Evolutionary conservation across 2,329 filamentous ascomycete species (phyloP).

Genomic region (Dryadomyces quercivorus): DNA sequence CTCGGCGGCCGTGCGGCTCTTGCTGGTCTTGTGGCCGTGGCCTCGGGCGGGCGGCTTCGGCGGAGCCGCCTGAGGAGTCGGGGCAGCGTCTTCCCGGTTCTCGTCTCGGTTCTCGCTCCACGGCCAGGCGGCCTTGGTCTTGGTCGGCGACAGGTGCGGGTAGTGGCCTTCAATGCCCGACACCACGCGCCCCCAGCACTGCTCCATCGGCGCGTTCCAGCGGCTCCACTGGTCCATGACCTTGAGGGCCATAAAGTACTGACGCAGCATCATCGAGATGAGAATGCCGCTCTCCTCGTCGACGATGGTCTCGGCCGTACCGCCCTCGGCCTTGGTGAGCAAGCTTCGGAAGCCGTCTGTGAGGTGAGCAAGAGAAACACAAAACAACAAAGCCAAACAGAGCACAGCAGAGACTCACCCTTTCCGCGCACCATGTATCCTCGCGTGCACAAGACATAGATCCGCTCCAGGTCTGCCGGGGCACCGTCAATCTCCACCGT

Average conservation of each 20-base stretch:
- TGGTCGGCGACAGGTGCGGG: constrained; percentile 28
- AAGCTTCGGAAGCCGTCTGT: constrained; percentile 66
- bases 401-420: too few relatives aligned
- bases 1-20: constrained; percentile 23
- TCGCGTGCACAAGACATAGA: constrained; percentile 66
- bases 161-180: constrained; percentile 42
- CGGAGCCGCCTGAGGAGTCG: neutral
- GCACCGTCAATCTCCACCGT: constrained; percentile 48
- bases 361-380: neutral
- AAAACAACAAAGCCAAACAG: neutral
- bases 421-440: constrained; percentile 86
- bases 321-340: constrained; percentile 64
- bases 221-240: constrained; percentile 70
- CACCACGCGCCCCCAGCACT: constrained; percentile 57
- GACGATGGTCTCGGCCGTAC: constrained; percentile 64
- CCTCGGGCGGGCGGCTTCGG: neutral
- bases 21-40: neutral
- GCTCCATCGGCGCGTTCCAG: constrained; percentile 48
- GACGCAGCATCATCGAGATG: constrained; percentile 73
- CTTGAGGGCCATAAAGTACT: constrained; percentile 82
- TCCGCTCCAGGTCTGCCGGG: constrained; percentile 47
- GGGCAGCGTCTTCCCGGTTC: too few relatives aligned
- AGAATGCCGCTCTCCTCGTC: constrained; percentile 79
- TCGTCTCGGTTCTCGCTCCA: neutral
- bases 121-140: neutral